These are phyloP conservation scores for Viola odorata DNA, from an alignment of 345 rosid species.

Conservation along the genomic window DNA sequence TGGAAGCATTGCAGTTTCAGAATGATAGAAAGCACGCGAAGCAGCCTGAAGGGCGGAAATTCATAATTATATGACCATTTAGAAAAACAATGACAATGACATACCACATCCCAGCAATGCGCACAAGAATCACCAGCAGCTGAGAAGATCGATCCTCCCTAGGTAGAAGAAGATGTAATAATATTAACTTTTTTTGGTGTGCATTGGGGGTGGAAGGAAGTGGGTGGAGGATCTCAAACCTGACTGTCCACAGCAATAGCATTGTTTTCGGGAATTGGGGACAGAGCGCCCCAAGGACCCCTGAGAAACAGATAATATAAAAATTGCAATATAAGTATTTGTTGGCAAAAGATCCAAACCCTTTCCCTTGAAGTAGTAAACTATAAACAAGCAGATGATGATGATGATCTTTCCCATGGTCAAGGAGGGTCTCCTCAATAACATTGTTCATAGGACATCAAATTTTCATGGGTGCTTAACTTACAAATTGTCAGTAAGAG, in stretches of 20 bases:
- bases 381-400: too few relatives aligned
- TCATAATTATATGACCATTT: constrained; percentile 10
- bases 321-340: neutral
- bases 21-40: constrained; percentile 4
- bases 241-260: constrained; percentile 65
- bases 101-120: constrained; percentile 98
- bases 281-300: constrained; percentile 97
- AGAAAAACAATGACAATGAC: constrained; percentile 33
- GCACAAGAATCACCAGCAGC: constrained; percentile 95
- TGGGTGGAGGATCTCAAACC: constrained; percentile 32
- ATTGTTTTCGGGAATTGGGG: constrained; percentile 88
- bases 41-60: neutral
- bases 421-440: too few relatives aligned
- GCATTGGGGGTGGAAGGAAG: neutral
- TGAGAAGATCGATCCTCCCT: constrained; percentile 75
- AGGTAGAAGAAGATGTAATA: constrained; percentile 20
- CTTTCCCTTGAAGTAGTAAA: too few relatives aligned
- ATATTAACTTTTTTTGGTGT: neutral
- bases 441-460: too few relatives aligned
- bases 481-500: too few relatives aligned
- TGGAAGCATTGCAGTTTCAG: constrained; percentile 8
- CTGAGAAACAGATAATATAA: constrained; percentile 27
- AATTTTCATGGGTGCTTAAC: too few relatives aligned
- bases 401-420: too few relatives aligned
- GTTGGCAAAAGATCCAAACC: neutral